These are phyloP conservation scores for Eucalyptus globulus DNA, from an alignment of 345 rosid species.

Conservation along the genomic window DNA sequence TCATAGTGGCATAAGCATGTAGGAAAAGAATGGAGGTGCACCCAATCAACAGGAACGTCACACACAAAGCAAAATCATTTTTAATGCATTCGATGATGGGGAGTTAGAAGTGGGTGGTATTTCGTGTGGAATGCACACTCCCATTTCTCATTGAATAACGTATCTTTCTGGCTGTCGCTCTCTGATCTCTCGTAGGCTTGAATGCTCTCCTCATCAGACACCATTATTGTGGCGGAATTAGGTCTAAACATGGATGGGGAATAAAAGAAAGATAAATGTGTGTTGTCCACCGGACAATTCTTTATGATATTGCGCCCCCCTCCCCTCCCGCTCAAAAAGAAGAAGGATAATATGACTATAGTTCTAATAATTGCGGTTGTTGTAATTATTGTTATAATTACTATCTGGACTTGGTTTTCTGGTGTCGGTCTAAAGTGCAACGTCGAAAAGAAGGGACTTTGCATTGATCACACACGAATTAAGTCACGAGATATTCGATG, in stretches of 20 bases:
- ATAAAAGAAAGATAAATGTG: background rate
- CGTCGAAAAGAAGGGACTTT: background rate
- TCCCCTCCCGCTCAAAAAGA: rapidly evolving
- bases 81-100: background rate
- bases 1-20: background rate
- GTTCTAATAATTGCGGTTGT: background rate
- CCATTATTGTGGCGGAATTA: background rate
- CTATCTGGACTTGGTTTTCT: background rate
- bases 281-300: background rate
- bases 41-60: background rate
- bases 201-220: background rate
- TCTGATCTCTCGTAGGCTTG: background rate
- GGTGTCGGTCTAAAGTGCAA: background rate
- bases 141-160: background rate
- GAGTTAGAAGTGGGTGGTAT: background rate
- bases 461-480: background rate
- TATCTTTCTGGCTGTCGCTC: background rate
- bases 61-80: background rate
- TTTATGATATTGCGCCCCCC: background rate
- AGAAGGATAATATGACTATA: background rate
- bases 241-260: background rate
- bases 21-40: background rate
- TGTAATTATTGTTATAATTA: background rate
- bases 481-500: background rate
- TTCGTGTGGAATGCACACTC: background rate